Conservation (phyloP, 257 asterid species). For the Cynanchum wilfordii region DNA sequence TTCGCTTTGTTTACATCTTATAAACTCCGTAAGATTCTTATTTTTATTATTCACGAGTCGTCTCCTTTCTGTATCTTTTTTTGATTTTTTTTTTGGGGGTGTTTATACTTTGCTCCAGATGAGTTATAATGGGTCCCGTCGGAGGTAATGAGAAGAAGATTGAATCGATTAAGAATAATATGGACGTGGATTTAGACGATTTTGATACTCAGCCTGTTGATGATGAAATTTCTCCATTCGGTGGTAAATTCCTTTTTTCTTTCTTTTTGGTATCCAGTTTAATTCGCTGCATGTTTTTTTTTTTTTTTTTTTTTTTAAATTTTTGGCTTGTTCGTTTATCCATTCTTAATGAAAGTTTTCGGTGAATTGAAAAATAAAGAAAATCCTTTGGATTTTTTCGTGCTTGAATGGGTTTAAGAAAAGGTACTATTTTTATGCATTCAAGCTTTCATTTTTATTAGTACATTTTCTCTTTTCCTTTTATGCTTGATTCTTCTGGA, state of each 20-base stretch:
- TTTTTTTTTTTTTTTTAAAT: too few species aligned
- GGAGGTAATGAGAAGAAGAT: constrained; percentile 19
- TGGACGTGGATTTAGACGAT: constrained; percentile 22
- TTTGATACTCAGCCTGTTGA: constrained; percentile 41
- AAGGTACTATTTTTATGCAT: not conserved
- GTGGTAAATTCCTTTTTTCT: constrained; percentile 24
- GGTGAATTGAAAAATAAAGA: not conserved
- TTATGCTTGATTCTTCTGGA: not conserved
- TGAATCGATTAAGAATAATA: constrained; percentile 17
- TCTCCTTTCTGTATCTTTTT: not conserved
- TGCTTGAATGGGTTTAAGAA: not conserved
- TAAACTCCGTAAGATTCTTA: not conserved
- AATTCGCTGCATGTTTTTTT: not conserved
- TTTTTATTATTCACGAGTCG: not conserved
- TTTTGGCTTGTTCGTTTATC: not conserved
- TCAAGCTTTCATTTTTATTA: not conserved
- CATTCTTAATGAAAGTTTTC: not conserved
- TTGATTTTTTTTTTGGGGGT: not conserved
- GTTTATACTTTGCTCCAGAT: constrained; percentile 17
- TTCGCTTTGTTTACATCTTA: constrained; percentile 1
- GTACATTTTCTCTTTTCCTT: not conserved
- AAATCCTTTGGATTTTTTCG: not conserved
- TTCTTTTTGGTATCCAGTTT: not conserved
- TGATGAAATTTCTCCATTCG: constrained; percentile 29
- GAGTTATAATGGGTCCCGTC: constrained; percentile 36